A percentile compares a stretch with the other conserved stretches of the same genome.
These are phyloP conservation scores for Hydrangea macrophylla DNA, from an alignment of 148 eudicot genomes.

Conservation along the genomic window DNA sequence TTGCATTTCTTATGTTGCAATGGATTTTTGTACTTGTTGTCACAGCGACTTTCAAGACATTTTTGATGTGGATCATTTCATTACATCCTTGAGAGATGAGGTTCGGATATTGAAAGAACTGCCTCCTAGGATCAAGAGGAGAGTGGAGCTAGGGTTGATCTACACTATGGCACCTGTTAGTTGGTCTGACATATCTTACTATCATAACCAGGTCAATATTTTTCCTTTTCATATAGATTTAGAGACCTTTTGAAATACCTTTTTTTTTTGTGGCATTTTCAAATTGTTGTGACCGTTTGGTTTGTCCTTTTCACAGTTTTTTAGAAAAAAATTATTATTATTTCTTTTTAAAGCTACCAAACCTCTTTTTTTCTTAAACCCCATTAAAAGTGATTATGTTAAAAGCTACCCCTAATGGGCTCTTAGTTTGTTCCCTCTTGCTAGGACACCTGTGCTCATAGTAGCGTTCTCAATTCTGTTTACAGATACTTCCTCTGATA, in stretches of 20 bases:
- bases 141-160: slow-evolving; percentile 38
- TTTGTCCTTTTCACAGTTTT: no score
- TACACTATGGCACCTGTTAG: slow-evolving; percentile 53
- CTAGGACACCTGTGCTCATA: background rate
- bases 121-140: slow-evolving; percentile 46
- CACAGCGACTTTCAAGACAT: slow-evolving; percentile 78
- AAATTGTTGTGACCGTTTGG: no score
- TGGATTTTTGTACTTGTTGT: background rate
- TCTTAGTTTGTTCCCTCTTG: background rate
- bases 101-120: slow-evolving; percentile 46
- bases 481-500: slow-evolving; percentile 55
- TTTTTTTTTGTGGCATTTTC: no score
- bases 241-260: no score
- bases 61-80: slow-evolving; percentile 75
- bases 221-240: no score
- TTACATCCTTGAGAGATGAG: slow-evolving; percentile 53
- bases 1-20: background rate
- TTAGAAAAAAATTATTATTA: no score
- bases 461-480: background rate
- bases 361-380: no score
- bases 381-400: no score
- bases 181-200: slow-evolving; percentile 57
- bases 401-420: no score
- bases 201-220: slow-evolving; percentile 28
- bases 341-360: no score